These are phyloP conservation scores for Colletotrichum sp. DNA, from an alignment of 2,329 filamentous ascomycete species.

Conservation along the genomic window DNA sequence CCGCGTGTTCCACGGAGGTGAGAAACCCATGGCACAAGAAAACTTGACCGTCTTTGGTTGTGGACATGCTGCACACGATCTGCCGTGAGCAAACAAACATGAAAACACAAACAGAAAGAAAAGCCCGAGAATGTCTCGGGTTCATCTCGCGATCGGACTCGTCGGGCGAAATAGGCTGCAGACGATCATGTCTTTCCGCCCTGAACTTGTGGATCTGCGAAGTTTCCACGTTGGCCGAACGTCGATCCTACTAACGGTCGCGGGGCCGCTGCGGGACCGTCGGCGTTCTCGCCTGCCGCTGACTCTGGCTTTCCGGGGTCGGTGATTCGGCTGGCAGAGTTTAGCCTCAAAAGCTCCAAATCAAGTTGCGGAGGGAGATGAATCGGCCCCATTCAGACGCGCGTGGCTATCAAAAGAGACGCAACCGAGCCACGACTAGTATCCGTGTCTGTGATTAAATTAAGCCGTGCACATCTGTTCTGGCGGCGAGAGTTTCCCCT, in stretches of 20 bases:
- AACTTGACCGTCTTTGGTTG: neutral
- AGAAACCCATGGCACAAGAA: neutral
- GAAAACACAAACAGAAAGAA: neutral
- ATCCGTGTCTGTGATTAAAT: neutral
- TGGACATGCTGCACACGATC: neutral
- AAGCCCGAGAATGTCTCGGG: neutral
- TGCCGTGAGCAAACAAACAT: neutral
- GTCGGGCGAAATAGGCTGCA: neutral
- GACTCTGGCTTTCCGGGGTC: neutral
- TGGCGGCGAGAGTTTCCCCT: neutral
- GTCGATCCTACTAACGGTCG: neutral
- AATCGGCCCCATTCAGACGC: neutral
- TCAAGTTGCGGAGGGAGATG: neutral
- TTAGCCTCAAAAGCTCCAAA: neutral
- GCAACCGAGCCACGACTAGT: neutral
- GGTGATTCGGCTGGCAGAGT: neutral
- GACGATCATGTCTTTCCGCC: neutral
- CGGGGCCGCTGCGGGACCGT: neutral
- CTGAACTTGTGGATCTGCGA: neutral
- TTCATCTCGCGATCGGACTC: neutral
- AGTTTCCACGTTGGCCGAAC: neutral
- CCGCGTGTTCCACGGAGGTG: neutral
- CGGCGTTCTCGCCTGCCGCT: neutral
- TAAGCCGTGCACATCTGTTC: neutral
- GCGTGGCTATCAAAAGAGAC: neutral